Conservation (phyloP, 345 rosid species). For the Dipteronia sinensis region DNA sequence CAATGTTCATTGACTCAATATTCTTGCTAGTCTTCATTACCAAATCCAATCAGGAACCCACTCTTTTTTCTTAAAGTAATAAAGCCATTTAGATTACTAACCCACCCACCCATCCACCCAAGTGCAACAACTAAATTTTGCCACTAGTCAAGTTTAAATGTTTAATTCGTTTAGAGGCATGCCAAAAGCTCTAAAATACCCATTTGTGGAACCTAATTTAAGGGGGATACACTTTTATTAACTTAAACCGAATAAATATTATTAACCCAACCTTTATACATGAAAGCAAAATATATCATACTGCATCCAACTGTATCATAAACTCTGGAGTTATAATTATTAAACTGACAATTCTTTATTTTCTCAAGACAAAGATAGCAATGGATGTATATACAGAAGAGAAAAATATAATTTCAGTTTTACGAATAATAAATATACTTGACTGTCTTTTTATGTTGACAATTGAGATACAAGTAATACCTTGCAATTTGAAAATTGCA, state of each 20-base stretch:
- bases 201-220: not conserved
- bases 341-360: not conserved
- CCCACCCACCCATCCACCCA: not conserved
- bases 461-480: conserved; percentile 32
- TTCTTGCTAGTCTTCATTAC: not conserved
- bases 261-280: not conserved
- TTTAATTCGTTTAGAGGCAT: not conserved
- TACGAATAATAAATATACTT: not conserved
- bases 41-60: not conserved
- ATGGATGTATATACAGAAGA: not conserved
- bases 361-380: not conserved
- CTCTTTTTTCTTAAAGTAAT: not conserved
- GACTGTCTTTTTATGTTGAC: not conserved
- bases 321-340: not conserved
- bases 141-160: not conserved
- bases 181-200: not conserved
- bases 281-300: not conserved
- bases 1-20: not conserved
- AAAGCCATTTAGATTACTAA: not conserved
- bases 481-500: conserved; percentile 96
- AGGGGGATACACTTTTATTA: not conserved
- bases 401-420: not conserved
- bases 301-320: not conserved
- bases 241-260: conserved; percentile 1
- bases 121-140: not conserved